Evolutionary conservation across 805 yeast species (phyloP), one percentile per base, ranked within the genome.

Genomic region (Myxozyma lipomycoides): DNA sequence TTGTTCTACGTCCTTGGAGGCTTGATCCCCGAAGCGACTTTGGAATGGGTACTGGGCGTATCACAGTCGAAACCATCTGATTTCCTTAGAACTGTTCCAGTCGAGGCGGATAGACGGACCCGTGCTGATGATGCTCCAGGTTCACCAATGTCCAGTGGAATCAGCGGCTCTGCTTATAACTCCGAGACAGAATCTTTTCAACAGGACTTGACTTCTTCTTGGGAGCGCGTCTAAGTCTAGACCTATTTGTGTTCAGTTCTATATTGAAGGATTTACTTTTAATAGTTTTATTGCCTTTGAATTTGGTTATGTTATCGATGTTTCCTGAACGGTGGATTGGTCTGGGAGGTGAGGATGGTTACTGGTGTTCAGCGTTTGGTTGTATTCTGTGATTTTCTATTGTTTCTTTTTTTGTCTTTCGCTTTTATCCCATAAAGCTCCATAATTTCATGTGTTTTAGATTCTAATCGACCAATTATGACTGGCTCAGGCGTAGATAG

Each of bases 41-140:
- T 55, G 37, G 58, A 50, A 39, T 52, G 59, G 56, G 50, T 55
- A 3, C 50, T 55, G 4, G 59, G 59, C 17, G 42, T 48, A n/a
- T 36, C 57, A 28, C 36, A 24, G 21, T 25, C 45, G 15, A 45
- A 28, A n/a, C 10, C 24, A 18, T 19, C 26, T 4, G 42, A 15
- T 23, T 49, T 30, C 19, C 43, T 44, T 21, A 36, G 57, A 9
- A 48, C 47, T 3, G 40, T 48, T n/a, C 45, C 40, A 17, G 17
- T 48, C 28, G 52, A 49, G 21, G 44, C 28, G 9, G n/a, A 15
- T 35, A 17, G 19, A 35, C 19, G 19, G 12, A 17, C 38, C n/a
- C 38, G 38, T 9, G 19, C 54, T 12, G 49, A 43, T 9, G 55
- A 46, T 18, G 25, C 44, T 17, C 51, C 48, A 2, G 58, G 46